These are phyloP conservation scores for Boletus eberwhitei DNA, from an alignment of 768 basidiomycete species.

Conservation along the genomic window DNA sequence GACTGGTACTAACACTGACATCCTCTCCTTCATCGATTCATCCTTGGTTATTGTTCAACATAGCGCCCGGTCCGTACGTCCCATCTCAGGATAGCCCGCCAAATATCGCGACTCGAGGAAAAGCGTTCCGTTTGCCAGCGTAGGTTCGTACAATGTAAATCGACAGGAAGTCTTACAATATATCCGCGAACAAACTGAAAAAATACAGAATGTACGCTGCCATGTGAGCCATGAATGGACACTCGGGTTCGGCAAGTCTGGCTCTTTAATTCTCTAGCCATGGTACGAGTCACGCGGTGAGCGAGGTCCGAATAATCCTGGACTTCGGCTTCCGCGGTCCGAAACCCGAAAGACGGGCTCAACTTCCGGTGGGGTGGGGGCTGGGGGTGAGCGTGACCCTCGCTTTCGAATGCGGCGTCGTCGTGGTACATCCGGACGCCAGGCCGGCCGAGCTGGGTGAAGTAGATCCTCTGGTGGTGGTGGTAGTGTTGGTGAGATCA, in stretches of 20 bases:
- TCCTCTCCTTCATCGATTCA: no score
- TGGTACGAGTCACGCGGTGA: slow-evolving; percentile 39
- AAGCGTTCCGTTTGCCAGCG: no score
- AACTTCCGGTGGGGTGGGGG: slow-evolving; percentile 54
- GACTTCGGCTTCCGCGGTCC: slow-evolving; percentile 47
- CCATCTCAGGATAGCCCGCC: no score
- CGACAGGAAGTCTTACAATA: neutral
- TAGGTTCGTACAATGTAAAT: no score
- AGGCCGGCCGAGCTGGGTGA: neutral
- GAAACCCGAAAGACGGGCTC: slow-evolving; percentile 56
- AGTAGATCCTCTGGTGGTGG: neutral
- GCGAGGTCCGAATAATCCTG: slow-evolving; percentile 71
- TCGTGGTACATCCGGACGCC: neutral
- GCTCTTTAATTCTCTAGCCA: neutral
- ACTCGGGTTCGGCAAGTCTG: neutral
- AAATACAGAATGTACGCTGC: neutral
- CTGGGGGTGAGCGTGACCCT: neutral
- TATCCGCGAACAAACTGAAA: neutral
- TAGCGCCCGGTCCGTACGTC: no score
- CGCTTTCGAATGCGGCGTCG: neutral
- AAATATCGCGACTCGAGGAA: no score
- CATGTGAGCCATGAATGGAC: neutral
- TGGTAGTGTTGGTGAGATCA: no score
- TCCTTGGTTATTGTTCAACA: no score
- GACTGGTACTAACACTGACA: no score